Evolutionary conservation across 169 alveolate genomes (phyloP).

Genomic region (Babesia sp.): DNA sequence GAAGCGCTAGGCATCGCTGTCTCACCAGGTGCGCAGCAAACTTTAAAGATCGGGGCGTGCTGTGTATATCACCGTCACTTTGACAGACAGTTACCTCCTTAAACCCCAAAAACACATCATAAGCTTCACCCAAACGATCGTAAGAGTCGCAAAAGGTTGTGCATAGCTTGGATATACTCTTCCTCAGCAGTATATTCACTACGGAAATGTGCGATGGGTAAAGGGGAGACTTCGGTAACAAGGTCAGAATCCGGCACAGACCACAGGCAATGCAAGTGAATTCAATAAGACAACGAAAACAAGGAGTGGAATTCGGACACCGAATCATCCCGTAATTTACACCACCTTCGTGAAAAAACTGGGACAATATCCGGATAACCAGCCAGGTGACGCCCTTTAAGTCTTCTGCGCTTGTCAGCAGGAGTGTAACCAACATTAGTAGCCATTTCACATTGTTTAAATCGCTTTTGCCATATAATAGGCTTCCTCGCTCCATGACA

Average conservation of each 20-base stretch:
- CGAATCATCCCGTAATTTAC: conserved; percentile 31
- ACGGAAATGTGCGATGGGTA: conserved; percentile 33
- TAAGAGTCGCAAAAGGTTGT: conserved; percentile 17
- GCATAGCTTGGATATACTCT: conserved; percentile 31
- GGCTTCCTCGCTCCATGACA: background rate
- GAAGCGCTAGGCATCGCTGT: background rate
- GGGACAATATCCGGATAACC: conserved; percentile 36
- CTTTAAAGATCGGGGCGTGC: background rate
- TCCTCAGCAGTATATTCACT: conserved; percentile 40
- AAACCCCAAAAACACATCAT: background rate
- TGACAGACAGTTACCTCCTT: background rate
- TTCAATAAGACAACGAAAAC: conserved; percentile 30
- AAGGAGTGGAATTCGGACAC: conserved; percentile 30
- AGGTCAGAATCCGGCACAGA: conserved; percentile 11
- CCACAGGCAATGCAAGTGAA: conserved; percentile 30
- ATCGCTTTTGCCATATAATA: background rate
- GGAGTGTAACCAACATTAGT: background rate
- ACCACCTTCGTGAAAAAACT: conserved; percentile 42
- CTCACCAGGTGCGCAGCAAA: conserved; percentile 29
- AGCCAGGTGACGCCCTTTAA: conserved; percentile 2
- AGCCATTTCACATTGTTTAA: background rate
- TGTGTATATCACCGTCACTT: background rate
- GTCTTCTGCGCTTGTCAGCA: background rate
- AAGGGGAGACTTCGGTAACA: conserved; percentile 3
- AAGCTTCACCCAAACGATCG: background rate